Evolutionary conservation across 108 stramenopile genomes (phyloP), one percentile per base, ranked within the genome.

Genomic region (Aurantiochytrium sp.): DNA sequence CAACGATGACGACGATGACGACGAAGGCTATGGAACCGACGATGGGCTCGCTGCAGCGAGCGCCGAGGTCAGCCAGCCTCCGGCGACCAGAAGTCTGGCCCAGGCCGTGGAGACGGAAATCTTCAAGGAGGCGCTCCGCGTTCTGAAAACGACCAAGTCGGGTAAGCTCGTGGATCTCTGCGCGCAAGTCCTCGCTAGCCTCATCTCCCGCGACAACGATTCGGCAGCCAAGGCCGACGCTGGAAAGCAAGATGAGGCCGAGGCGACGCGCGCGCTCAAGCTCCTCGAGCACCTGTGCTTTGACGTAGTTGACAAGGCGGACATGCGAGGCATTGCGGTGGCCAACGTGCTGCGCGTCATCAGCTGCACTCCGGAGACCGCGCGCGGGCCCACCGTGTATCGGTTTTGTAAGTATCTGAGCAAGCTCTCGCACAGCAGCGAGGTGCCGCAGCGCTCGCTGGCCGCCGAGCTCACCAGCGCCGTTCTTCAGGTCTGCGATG

Each of bases 251-350:
- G 73, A 81, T 24, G n/a, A 41, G 6, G 10, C 19, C 30, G 73
- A 48, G 45, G 30, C n/a, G 10, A 48, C 73, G n/a, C n/a, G 39
- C 0, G 73, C 73, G n/a, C 45, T 81, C 3, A 41, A 48, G 73
- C 30, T 81, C 1, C 73, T 81, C 12, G 73, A 81, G 24, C 73
- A 81, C 45, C 17, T 81, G 42, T 81, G 73, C 73, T 81, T 81
- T 81, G 73, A 81, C 12, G 73, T 81, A 6, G 42, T 24, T 22
- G 73, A 81, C 30, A 48, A 41, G 73, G 45, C 45, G 6, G 45
- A 81, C 73, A 30, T 1, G 39, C 39, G 73, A 2, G 24, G 12
- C 45, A 48, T 30, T 48, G 45, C 24, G 6, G 24, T 41, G 12
- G 45, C 21, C 36, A 81, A 81, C 45, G 73, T 81, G n/a, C 39